Evolutionary conservation across 129 eudicot genomes (phyloP).

Genomic region (Gnaphalium uliginosum): DNA sequence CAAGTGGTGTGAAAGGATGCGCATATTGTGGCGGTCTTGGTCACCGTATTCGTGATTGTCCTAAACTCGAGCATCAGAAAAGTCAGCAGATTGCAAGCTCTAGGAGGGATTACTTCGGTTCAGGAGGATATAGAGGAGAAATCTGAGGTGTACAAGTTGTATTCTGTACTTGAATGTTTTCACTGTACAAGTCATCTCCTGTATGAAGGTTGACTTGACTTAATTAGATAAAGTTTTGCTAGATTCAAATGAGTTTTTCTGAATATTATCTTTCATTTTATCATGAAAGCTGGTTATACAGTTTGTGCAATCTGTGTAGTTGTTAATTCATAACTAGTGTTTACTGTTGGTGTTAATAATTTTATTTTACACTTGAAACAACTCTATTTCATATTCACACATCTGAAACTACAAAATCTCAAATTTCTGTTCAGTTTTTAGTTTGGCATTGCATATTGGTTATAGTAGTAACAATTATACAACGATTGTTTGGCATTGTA

Average conservation of each 20-base stretch:
- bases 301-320: not conserved
- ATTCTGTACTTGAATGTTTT: not conserved
- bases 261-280: not conserved
- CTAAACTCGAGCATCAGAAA: constrained; percentile 75
- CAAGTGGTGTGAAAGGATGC: constrained; percentile 84
- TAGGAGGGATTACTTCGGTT: constrained; percentile 78
- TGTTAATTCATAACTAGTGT: not conserved
- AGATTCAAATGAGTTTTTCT: not conserved
- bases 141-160: constrained; percentile 37
- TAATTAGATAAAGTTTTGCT: constrained; percentile 9
- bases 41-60: constrained; percentile 68
- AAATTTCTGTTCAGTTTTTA: not conserved
- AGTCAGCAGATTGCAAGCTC: constrained; percentile 65
- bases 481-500: too few relatives aligned
- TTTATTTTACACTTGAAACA: not conserved
- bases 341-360: not conserved
- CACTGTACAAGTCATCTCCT: too few relatives aligned
- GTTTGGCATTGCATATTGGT: not conserved
- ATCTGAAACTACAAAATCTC: not conserved
- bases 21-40: constrained; percentile 90
- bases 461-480: not conserved
- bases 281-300: not conserved
- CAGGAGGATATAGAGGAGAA: constrained; percentile 86
- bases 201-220: not conserved
- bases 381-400: not conserved